These are phyloP conservation scores for Nakaseomyces bracarensis DNA, from an alignment of 1,139 yeast genomes.

Conservation along the genomic window DNA sequence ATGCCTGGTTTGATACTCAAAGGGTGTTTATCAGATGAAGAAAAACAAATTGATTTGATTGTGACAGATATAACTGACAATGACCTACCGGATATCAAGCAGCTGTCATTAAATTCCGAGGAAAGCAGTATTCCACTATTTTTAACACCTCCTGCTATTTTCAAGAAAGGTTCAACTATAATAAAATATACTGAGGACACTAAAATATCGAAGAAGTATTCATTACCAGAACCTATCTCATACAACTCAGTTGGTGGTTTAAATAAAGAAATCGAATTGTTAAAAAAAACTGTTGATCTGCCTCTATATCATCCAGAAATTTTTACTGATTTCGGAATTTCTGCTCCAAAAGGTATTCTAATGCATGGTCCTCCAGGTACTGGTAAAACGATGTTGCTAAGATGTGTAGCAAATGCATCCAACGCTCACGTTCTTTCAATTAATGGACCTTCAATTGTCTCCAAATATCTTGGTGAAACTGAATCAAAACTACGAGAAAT, in stretches of 20 bases:
- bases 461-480: constrained; percentile 89
- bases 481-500: constrained; percentile 75
- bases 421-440: constrained; percentile 78
- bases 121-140: constrained; percentile 17
- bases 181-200: constrained; percentile 24
- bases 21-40: constrained; percentile 17
- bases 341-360: constrained; percentile 84
- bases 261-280: constrained; percentile 47
- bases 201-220: constrained; percentile 27
- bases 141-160: constrained; percentile 43
- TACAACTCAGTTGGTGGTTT: constrained; percentile 74
- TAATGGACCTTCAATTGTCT: constrained; percentile 86
- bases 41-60: constrained; percentile 25
- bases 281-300: constrained; percentile 64
- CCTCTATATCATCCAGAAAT: constrained; percentile 74
- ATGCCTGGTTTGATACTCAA: constrained; percentile 45
- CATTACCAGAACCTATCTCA: constrained; percentile 37
- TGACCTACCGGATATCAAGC: constrained; percentile 33
- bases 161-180: constrained; percentile 36
- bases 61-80: constrained; percentile 28
- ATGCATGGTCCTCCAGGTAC: constrained; percentile 98
- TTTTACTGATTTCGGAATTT: constrained; percentile 76
- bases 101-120: constrained; percentile 22
- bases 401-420: constrained; percentile 65
- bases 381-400: constrained; percentile 83